Percentiles rank a stretch among this genome's conserved stretches.
Evolutionary conservation across 139 green algal species (phyloP).

Genomic region (Chlamydomonas incerta): DNA sequence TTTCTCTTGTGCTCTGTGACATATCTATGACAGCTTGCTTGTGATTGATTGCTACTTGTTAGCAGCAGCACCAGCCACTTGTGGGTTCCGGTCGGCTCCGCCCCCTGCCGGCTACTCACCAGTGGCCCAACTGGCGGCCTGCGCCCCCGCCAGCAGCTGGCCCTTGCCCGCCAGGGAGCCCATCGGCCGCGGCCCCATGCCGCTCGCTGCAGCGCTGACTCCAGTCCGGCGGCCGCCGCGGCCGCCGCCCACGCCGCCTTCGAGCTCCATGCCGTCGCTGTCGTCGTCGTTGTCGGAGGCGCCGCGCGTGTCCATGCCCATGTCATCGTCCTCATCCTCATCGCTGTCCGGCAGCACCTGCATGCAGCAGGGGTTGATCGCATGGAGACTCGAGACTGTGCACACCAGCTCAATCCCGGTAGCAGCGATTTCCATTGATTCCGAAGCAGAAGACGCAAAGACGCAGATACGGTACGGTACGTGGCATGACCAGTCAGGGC

Average conservation of each 20-base stretch:
- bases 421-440: no score
- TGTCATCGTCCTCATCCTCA: neutral
- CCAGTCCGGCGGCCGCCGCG: neutral
- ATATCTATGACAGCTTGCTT: no score
- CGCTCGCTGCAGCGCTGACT: neutral
- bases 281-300: constrained; percentile 11
- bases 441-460: no score
- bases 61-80: no score
- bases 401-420: no score
- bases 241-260: neutral
- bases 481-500: no score
- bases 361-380: no score
- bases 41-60: no score
- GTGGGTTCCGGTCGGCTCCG: no score
- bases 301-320: neutral
- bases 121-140: neutral
- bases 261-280: neutral
- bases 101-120: neutral
- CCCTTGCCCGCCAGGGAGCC: neutral
- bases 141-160: neutral
- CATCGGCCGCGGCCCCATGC: neutral
- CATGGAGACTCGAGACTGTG: no score
- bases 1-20: no score
- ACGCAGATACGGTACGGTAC: no score
- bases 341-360: neutral